phyloP scores from a whole-genome alignment of 2,329 filamentous ascomycete species.

The Nemania abortiva region DNA sequence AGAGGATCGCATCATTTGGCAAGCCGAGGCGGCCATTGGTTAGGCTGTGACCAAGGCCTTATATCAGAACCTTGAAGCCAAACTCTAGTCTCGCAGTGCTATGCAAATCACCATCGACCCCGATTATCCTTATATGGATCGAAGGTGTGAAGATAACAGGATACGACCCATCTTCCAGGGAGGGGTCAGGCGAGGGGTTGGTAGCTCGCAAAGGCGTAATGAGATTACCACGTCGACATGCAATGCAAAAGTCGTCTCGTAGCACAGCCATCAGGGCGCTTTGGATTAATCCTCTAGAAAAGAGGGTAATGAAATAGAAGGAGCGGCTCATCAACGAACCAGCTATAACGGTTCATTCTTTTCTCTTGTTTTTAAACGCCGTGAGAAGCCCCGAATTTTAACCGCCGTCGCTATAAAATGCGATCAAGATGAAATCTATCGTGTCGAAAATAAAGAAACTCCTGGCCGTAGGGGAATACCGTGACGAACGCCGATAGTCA shows the following conservation, averaged over 20 bases:
- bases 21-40: background rate
- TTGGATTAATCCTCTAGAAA: conserved; percentile 19
- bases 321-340: conserved; percentile 37
- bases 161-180: background rate
- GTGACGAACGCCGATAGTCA: conserved; percentile 49
- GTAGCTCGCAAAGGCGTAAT: background rate
- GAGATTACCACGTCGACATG: background rate
- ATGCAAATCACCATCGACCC: no score
- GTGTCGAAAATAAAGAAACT: conserved; percentile 41
- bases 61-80: background rate
- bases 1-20: background rate
- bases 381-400: conserved; percentile 48
- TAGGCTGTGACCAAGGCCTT: background rate
- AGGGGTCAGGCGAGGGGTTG: background rate
- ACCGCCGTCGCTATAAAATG: conserved; percentile 50
- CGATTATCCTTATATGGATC: background rate
- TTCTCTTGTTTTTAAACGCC: conserved; percentile 51
- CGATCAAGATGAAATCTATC: conserved; percentile 51
- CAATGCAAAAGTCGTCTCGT: background rate
- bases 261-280: conserved; percentile 6
- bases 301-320: conserved; percentile 40
- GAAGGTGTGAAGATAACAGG: background rate
- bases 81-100: background rate
- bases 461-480: conserved; percentile 44
- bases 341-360: conserved; percentile 21